phyloP scores from a whole-genome alignment of 2,329 filamentous ascomycete species.

The Phialophora chinensis region DNA sequence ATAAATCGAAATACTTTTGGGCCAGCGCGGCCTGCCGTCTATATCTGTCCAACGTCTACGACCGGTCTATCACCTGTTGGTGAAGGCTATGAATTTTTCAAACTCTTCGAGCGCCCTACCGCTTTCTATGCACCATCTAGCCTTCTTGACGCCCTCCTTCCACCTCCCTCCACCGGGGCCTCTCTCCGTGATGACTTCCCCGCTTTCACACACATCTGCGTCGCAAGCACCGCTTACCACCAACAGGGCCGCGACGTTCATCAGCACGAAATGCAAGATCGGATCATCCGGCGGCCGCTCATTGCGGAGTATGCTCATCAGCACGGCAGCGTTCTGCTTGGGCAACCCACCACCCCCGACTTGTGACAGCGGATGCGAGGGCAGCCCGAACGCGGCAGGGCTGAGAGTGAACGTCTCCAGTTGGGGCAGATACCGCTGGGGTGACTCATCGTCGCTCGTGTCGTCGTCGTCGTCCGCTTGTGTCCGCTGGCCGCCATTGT shows the following conservation, averaged over 20 bases:
- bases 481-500: constrained; percentile 42
- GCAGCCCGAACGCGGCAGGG: constrained; percentile 86
- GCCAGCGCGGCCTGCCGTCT: not conserved
- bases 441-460: constrained; percentile 48
- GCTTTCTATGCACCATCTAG: constrained; percentile 85
- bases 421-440: constrained; percentile 54
- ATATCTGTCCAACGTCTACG: not conserved
- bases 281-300: constrained; percentile 78
- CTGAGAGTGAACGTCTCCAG: constrained; percentile 79
- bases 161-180: constrained; percentile 87
- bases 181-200: constrained; percentile 77
- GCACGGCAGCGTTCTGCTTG: constrained; percentile 82
- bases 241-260: constrained; percentile 89
- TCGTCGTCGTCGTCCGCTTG: constrained; percentile 56
- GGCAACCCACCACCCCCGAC: constrained; percentile 88
- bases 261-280: constrained; percentile 88
- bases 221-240: constrained; percentile 88
- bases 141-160: constrained; percentile 91
- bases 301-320: constrained; percentile 76
- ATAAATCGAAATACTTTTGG: constrained; percentile 7
- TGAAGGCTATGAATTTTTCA: constrained; percentile 81
- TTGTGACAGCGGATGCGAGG: constrained; percentile 71
- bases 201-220: constrained; percentile 79
- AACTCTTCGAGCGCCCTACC: constrained; percentile 85
- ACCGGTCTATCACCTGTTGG: constrained; percentile 56